phyloP scores from a whole-genome alignment of 2,329 filamentous ascomycete genomes.

The Ceratocystis destructans region DNA sequence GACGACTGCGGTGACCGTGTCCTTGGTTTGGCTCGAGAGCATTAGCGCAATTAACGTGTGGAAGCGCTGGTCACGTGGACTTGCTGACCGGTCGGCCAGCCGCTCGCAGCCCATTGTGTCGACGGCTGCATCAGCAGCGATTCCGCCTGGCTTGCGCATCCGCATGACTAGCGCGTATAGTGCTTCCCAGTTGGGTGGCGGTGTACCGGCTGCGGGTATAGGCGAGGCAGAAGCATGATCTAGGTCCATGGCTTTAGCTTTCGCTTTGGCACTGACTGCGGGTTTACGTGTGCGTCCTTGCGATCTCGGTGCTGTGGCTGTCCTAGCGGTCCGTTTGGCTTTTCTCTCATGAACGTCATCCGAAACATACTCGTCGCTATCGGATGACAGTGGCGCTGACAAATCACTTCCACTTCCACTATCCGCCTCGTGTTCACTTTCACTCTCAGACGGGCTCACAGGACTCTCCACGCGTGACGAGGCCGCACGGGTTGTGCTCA shows the following conservation, averaged over 20 bases:
- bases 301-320: not conserved
- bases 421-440: not conserved
- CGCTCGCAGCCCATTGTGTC: constrained; percentile 95
- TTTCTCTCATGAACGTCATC: not conserved
- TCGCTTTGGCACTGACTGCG: constrained; percentile 29
- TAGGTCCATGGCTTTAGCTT: constrained; percentile 2
- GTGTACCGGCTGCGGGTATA: constrained; percentile 1
- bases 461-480: not conserved
- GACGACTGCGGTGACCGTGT: constrained; percentile 73
- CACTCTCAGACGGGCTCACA: not conserved
- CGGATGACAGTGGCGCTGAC: not conserved
- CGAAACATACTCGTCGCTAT: constrained; percentile 16
- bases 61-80: constrained; percentile 51
- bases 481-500: constrained; percentile 18
- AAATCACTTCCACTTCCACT: not conserved
- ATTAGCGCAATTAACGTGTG: constrained; percentile 81
- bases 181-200: constrained; percentile 70
- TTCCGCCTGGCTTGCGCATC: constrained; percentile 51
- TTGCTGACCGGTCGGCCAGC: constrained; percentile 43
- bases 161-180: constrained; percentile 64
- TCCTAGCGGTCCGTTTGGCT: constrained; percentile 3
- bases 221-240: not conserved
- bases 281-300: constrained; percentile 31
- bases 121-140: constrained; percentile 63
- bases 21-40: constrained; percentile 86